Evolutionary conservation across 257 asterid species (phyloP).

Genomic region (Rauvolfia tetraphylla): DNA sequence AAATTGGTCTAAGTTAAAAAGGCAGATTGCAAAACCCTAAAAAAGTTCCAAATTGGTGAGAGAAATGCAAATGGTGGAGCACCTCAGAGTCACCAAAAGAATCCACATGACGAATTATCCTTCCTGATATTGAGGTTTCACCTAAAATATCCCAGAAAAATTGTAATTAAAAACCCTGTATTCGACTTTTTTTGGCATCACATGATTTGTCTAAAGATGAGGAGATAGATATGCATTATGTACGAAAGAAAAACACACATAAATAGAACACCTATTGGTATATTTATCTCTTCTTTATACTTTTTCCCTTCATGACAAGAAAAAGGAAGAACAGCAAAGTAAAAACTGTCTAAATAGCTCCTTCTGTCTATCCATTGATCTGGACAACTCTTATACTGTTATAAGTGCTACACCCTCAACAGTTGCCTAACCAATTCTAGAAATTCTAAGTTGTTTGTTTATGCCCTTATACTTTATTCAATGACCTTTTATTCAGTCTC

Average conservation of each 20-base stretch:
- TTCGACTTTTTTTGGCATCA: background rate
- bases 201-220: background rate
- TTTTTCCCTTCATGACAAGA: too few relatives aligned
- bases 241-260: background rate
- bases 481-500: background rate
- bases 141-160: slow-evolving; percentile 38
- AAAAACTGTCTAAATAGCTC: background rate
- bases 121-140: slow-evolving; percentile 74
- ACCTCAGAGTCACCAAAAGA: slow-evolving; percentile 77
- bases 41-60: background rate
- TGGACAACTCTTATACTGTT: too few relatives aligned
- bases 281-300: background rate
- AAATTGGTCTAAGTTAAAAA: too few relatives aligned
- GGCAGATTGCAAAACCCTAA: background rate
- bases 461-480: background rate
- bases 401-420: background rate
- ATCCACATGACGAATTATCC: slow-evolving; percentile 68
- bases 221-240: background rate
- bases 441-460: too few relatives aligned
- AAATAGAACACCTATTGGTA: background rate
- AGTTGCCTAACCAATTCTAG: background rate
- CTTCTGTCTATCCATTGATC: too few relatives aligned
- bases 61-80: slow-evolving; percentile 1
- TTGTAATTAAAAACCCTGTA: background rate
- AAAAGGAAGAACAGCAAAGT: too few relatives aligned